Evolutionary conservation across 1,139 yeast genomes (phyloP).

Genomic region (Petasospora fabianii): DNA sequence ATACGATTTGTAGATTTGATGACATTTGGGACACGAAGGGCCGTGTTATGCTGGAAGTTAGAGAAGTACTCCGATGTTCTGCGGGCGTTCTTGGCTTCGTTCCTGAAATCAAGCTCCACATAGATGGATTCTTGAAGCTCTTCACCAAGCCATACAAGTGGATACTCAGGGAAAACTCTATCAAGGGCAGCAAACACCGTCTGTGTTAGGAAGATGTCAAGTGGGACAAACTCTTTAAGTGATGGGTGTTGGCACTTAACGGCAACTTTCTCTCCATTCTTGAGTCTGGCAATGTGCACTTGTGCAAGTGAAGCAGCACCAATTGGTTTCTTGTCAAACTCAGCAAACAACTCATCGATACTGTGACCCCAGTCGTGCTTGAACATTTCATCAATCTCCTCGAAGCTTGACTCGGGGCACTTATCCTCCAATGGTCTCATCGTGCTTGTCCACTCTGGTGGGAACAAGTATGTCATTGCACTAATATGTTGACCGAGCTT

Average conservation of each 20-base stretch:
- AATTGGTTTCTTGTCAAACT: conserved; percentile 70
- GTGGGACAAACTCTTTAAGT: conserved; percentile 80
- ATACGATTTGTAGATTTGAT: conserved; percentile 65
- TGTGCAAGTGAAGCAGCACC: conserved; percentile 98
- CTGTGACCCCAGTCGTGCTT: conserved; percentile 57
- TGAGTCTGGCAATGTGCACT: conserved; percentile 76
- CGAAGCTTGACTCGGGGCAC: conserved; percentile 78
- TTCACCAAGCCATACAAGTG: conserved; percentile 89
- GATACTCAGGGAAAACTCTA: conserved; percentile 87
- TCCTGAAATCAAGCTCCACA: conserved; percentile 82
- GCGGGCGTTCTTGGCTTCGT: conserved; percentile 80
- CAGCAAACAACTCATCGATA: conserved; percentile 62
- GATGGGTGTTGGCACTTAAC: conserved; percentile 95
- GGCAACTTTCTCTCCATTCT: conserved; percentile 73
- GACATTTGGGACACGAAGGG: conserved; percentile 74
- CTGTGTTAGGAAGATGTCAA: conserved; percentile 77
- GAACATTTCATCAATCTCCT: conserved; percentile 66
- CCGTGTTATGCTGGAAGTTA: conserved; percentile 55
- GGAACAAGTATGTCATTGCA: conserved; percentile 87
- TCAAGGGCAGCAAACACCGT: conserved; percentile 73
- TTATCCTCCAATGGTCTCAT: conserved; percentile 91
- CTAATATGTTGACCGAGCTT: conserved; percentile 93
- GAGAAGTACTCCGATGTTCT: conserved; percentile 66
- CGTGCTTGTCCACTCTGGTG: conserved; percentile 91
- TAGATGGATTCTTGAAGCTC: conserved; percentile 83